Evolutionary conservation across 495 filamentous ascomycete genomes (phyloP).

Genomic region (Talaromyces liani): DNA sequence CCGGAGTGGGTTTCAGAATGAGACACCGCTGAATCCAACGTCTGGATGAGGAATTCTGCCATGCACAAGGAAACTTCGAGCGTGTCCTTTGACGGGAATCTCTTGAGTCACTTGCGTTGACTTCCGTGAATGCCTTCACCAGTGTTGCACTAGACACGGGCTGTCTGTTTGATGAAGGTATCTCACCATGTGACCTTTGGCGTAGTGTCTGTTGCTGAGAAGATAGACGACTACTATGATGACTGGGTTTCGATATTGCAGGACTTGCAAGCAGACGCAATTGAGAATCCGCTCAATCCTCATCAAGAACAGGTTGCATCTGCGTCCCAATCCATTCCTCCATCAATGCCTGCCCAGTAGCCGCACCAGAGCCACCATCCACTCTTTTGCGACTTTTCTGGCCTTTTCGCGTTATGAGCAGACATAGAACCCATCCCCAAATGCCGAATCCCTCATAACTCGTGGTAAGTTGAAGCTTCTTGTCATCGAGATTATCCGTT

Average conservation of each 20-base stretch:
- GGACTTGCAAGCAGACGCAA: background rate
- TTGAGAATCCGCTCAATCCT: conserved; percentile 22
- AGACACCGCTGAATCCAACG: too few relatives aligned
- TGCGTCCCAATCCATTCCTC: conserved; percentile 89
- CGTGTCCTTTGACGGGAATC: too few relatives aligned
- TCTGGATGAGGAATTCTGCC: too few relatives aligned
- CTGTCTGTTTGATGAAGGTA: too few relatives aligned
- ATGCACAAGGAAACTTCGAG: too few relatives aligned
- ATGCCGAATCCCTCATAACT: conserved; percentile 94
- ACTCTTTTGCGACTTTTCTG: conserved; percentile 15
- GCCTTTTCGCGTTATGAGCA: conserved; percentile 75
- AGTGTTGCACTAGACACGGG: too few relatives aligned
- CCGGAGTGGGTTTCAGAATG: too few relatives aligned
- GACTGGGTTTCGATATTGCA: too few relatives aligned
- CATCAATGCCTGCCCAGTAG: conserved; percentile 68
- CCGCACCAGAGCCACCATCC: conserved; percentile 15
- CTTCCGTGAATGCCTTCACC: too few relatives aligned
- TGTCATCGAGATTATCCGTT: conserved; percentile 52
- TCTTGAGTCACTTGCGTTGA: too few relatives aligned
- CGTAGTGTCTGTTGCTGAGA: background rate
- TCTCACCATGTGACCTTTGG: too few relatives aligned
- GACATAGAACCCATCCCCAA: conserved; percentile 81
- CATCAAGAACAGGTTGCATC: conserved; percentile 33
- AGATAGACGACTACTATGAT: background rate
- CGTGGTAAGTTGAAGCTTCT: conserved; percentile 77